Conservation (phyloP, 176 grass and related monocot genomes). For the Aegilops bicornis region DNA sequence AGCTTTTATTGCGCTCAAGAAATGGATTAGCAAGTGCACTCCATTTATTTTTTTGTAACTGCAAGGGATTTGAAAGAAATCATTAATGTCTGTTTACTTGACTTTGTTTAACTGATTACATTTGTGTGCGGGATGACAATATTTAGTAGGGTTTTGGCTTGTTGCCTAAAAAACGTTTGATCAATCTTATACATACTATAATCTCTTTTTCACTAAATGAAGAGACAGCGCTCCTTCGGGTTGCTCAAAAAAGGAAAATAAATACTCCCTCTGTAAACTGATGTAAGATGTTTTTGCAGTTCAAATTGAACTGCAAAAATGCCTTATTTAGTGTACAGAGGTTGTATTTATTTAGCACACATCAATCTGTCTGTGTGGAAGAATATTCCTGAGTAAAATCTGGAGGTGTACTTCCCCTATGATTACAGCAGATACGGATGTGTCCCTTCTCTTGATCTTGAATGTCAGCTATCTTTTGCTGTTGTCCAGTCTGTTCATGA, state of each 20-base stretch:
- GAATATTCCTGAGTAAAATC: constrained; percentile 17
- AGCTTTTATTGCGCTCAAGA: background rate
- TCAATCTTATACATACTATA: background rate
- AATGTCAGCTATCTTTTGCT: constrained; percentile 1
- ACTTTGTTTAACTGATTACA: background rate
- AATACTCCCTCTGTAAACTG: too few species aligned
- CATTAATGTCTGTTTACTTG: background rate
- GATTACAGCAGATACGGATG: background rate
- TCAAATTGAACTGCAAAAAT: too few species aligned
- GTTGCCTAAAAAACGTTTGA: background rate
- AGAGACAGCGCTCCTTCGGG: background rate
- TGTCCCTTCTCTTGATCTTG: constrained; percentile 15
- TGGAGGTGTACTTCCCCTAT: background rate
- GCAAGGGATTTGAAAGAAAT: background rate
- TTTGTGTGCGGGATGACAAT: background rate
- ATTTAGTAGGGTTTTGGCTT: background rate
- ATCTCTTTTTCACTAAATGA: background rate
- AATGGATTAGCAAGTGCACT: background rate
- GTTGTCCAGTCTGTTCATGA: background rate
- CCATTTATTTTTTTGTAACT: background rate
- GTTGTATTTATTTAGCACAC: background rate
- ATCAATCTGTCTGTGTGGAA: background rate
- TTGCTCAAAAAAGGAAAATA: background rate
- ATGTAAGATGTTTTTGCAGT: too few species aligned
- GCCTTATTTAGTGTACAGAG: too few species aligned